Evolutionary conservation across 345 rosid genomes (phyloP).

Genomic region (Hibiscus mutabilis): DNA sequence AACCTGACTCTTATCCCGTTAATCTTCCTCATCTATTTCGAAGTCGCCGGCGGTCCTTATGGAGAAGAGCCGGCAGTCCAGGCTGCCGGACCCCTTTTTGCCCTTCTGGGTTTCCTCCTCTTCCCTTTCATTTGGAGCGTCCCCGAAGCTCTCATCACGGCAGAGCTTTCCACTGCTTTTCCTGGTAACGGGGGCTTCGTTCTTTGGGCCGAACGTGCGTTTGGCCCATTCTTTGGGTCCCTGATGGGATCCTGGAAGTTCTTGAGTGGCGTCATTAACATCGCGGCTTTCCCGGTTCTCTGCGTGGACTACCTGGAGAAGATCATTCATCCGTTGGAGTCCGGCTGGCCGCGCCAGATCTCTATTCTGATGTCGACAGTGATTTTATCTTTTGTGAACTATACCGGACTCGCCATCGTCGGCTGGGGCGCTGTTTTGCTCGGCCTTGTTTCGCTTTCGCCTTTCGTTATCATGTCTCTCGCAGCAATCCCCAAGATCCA

Average conservation of each 20-base stretch:
- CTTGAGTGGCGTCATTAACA: constrained; percentile 71
- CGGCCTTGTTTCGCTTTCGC: constrained; percentile 63
- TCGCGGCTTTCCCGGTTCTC: constrained; percentile 70
- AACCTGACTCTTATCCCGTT: constrained; percentile 69
- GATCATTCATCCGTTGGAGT: constrained; percentile 17
- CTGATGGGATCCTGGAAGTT: constrained; percentile 82
- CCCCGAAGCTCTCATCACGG: constrained; percentile 83
- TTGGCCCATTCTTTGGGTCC: constrained; percentile 65
- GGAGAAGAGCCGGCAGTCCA: constrained; percentile 73
- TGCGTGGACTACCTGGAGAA: constrained; percentile 57
- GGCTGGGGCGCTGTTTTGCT: constrained; percentile 69
- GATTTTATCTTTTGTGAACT: constrained; percentile 55
- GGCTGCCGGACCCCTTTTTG: constrained; percentile 71
- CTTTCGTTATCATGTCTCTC: constrained; percentile 60
- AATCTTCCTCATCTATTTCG: constrained; percentile 13
- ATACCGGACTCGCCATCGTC: constrained; percentile 58
- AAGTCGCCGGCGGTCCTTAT: constrained; percentile 86
- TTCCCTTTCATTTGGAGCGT: constrained; percentile 88
- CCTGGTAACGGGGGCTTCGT: constrained; percentile 91
- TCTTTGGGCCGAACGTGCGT: constrained; percentile 72
- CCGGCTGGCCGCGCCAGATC: constrained; percentile 41
- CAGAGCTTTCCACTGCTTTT: constrained; percentile 78
- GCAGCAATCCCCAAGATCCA: constrained; percentile 63
- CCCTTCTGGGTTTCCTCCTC: constrained; percentile 59
- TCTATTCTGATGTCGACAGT: constrained; percentile 36